phyloP scores from a whole-genome alignment of 192 early-diverging fungal genomes.

The Endogone sp. region DNA sequence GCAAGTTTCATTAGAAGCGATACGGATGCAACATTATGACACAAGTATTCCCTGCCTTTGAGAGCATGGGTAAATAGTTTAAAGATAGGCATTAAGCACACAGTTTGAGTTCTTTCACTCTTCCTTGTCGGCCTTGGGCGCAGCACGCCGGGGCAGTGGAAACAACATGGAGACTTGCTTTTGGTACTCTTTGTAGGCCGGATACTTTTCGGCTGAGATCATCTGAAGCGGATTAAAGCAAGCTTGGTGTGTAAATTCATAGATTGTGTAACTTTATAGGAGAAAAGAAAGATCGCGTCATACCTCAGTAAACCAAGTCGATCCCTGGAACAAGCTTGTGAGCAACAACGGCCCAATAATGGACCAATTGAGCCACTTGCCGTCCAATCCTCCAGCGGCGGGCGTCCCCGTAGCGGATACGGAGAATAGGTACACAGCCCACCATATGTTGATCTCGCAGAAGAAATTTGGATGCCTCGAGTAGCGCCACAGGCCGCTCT shows the following conservation, averaged over 20 bases:
- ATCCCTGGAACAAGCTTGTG: slow-evolving; percentile 65
- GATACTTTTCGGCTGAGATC: slow-evolving; percentile 69
- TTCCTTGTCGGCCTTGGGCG: not conserved
- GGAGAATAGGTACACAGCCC: slow-evolving; percentile 52
- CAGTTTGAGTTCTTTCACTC: not conserved
- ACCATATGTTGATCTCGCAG: slow-evolving; percentile 72
- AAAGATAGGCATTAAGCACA: no score
- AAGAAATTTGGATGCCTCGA: slow-evolving; percentile 86
- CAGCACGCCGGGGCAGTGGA: slow-evolving; percentile 34
- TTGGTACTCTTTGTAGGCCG: slow-evolving; percentile 67
- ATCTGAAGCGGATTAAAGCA: slow-evolving; percentile 19
- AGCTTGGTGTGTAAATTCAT: slow-evolving; percentile 11
- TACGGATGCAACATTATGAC: no score
- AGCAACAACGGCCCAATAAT: slow-evolving; percentile 49
- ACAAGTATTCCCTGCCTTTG: no score
- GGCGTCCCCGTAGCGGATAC: slow-evolving; percentile 39
- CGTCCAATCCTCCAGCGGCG: slow-evolving; percentile 14
- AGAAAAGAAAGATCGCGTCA: not conserved
- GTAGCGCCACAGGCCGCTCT: slow-evolving; percentile 65
- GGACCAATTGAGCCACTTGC: slow-evolving; percentile 35
- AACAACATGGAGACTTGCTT: slow-evolving; percentile 53
- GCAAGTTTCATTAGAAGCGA: no score
- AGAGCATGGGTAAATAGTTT: no score
- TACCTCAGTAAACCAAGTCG: slow-evolving; percentile 56
- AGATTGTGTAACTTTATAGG: not conserved